A percentile compares a stretch with the other conserved stretches of the same genome.
These are phyloP conservation scores for Kernera saxatilis DNA, from an alignment of 345 rosid genomes.

Conservation along the genomic window DNA sequence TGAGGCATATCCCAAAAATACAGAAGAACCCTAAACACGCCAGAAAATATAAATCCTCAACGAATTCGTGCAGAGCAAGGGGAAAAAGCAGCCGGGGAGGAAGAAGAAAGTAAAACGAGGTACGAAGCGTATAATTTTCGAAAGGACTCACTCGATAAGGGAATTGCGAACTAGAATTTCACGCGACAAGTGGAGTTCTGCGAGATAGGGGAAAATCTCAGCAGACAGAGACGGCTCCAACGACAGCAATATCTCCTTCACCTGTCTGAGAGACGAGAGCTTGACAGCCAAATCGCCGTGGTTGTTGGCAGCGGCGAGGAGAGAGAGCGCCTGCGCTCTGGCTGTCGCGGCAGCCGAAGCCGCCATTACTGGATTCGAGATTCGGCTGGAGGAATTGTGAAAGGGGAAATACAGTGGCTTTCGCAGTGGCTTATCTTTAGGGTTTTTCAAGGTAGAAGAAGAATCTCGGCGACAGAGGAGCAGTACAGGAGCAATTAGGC, in stretches of 20 bases:
- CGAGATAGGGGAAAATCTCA: conserved; percentile 72
- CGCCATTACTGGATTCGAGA: conserved; percentile 29
- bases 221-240: conserved; percentile 60
- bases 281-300: conserved; percentile 84
- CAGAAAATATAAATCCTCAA: not conserved
- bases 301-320: conserved; percentile 71
- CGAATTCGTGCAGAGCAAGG: conserved; percentile 1
- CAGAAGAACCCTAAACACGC: conserved; percentile 12
- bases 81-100: not conserved
- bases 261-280: conserved; percentile 84
- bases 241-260: conserved; percentile 61
- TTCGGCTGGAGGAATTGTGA: not conserved
- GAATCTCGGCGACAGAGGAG: conserved; percentile 2
- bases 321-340: conserved; percentile 66
- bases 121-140: not conserved
- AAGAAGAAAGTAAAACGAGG: not conserved
- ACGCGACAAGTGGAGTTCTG: conserved; percentile 72
- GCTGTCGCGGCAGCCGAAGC: conserved; percentile 38
- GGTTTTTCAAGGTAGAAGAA: conserved; percentile 23
- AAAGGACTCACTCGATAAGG: conserved; percentile 64
- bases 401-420: not conserved
- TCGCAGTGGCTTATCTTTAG: conserved; percentile 8
- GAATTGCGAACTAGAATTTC: conserved; percentile 68
- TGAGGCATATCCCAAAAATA: not conserved
- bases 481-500: conserved; percentile 7